These are phyloP conservation scores for Cystobasidium sp. DNA, from an alignment of 1,284 basidiomycete genomes.

Conservation along the genomic window DNA sequence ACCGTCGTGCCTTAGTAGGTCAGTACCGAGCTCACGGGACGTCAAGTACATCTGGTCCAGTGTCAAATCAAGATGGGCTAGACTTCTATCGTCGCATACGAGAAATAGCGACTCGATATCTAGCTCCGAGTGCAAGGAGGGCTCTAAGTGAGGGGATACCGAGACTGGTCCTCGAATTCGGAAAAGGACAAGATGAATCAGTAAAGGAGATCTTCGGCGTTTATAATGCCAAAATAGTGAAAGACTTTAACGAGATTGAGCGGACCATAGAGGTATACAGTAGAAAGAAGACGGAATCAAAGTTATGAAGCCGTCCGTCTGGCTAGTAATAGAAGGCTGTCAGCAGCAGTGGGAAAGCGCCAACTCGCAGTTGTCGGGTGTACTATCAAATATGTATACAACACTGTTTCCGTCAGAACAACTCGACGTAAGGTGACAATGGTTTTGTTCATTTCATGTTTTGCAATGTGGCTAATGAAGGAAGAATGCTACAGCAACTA, in stretches of 20 bases:
- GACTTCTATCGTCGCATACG: conserved; percentile 75
- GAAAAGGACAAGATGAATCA: conserved; percentile 68
- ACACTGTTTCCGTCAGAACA: too few species aligned
- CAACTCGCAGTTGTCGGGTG: too few species aligned
- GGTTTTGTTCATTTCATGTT: background rate
- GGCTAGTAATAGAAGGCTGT: too few species aligned
- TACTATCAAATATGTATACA: too few species aligned
- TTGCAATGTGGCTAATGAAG: background rate
- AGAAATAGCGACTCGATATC: background rate
- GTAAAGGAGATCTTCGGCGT: conserved; percentile 66
- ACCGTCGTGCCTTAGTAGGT: conserved; percentile 76
- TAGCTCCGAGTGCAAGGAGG: background rate
- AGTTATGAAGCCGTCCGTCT: too few species aligned
- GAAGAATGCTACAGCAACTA: conserved; percentile 5
- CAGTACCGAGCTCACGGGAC: conserved; percentile 59
- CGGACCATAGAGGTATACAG: conserved; percentile 20
- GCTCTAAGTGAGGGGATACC: conserved; percentile 55
- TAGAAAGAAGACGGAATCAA: too few species aligned
- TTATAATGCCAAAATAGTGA: background rate
- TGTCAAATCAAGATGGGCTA: conserved; percentile 63
- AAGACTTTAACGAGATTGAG: conserved; percentile 28
- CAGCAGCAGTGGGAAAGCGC: too few species aligned
- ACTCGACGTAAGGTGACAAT: too few species aligned
- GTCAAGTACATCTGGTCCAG: background rate
- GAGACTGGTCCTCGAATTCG: conserved; percentile 77